phyloP scores from a whole-genome alignment of 768 basidiomycete genomes.

The Stropharia rugosoannulata region DNA sequence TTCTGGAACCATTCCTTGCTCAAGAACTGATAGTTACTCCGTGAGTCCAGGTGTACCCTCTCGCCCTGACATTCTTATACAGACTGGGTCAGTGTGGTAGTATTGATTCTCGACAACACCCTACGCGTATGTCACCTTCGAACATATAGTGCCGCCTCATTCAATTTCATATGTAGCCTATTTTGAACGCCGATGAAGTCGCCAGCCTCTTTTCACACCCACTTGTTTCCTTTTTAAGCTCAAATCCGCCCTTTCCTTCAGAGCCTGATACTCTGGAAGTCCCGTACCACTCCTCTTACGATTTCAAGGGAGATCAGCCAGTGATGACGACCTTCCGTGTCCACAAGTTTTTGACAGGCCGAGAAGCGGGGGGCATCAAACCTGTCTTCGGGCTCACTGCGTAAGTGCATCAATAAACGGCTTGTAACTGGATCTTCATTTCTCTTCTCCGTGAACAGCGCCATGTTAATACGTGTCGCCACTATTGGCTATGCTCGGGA shows the following conservation, averaged over 20 bases:
- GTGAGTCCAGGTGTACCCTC: conserved; percentile 45
- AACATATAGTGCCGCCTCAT: not conserved
- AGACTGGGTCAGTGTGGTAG: conserved; percentile 62
- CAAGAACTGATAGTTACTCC: conserved; percentile 79
- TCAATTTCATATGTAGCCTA: conserved; percentile 50
- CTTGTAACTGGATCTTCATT: not conserved
- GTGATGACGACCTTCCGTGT: conserved; percentile 45
- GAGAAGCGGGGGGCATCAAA: conserved; percentile 82
- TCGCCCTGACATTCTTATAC: not conserved
- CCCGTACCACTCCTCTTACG: conserved; percentile 65
- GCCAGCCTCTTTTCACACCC: conserved; percentile 85
- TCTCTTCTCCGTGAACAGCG: conserved; percentile 23
- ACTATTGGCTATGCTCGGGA: conserved; percentile 41
- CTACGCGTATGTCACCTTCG: conserved; percentile 48
- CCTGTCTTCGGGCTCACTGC: conserved; percentile 89
- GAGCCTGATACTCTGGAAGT: conserved; percentile 55
- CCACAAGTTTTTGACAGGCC: conserved; percentile 83
- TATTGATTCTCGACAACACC: conserved; percentile 78
- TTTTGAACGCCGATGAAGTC: conserved; percentile 79
- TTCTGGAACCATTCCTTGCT: conserved; percentile 78
- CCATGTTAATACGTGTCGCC: conserved; percentile 45
- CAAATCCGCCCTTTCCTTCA: conserved; percentile 53
- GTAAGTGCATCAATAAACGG: conserved; percentile 41
- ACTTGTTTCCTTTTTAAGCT: conserved; percentile 66
- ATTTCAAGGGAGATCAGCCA: conserved; percentile 46